Percentiles rank a stretch among this genome's conserved stretches.
These are phyloP conservation scores for Penicillium parvum DNA, from an alignment of 495 filamentous ascomycete genomes.

Conservation along the genomic window DNA sequence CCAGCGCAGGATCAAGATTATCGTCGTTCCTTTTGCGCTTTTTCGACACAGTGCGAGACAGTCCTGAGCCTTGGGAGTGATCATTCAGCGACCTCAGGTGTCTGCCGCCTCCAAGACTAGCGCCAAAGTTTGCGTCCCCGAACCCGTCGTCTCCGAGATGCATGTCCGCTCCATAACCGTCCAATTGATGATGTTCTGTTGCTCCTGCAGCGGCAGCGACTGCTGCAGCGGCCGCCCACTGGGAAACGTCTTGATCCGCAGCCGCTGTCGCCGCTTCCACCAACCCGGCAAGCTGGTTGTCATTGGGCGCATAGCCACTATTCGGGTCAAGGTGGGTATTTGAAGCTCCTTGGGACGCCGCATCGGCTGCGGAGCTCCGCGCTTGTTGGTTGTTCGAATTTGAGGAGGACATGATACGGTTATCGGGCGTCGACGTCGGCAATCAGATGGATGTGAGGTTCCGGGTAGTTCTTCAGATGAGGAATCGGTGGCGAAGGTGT, in stretches of 20 bases:
- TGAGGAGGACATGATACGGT: conserved; percentile 34
- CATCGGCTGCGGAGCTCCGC: conserved; percentile 28
- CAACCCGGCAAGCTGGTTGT: conserved; percentile 49
- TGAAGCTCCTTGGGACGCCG: conserved; percentile 22
- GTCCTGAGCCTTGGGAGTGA: conserved; percentile 74
- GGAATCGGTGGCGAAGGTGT: too few relatives aligned
- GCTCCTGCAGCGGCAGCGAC: conserved; percentile 35
- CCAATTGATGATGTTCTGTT: conserved; percentile 38
- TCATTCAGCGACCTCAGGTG: conserved; percentile 44
- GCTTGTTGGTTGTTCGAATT: conserved; percentile 31
- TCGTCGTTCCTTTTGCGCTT: conserved; percentile 45
- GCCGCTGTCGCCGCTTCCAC: conserved; percentile 52
- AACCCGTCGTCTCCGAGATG: conserved; percentile 43
- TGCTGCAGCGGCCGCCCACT: conserved; percentile 38
- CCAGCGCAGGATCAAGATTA: conserved; percentile 43
- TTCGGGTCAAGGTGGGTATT: conserved; percentile 34
- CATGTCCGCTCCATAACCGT: conserved; percentile 37
- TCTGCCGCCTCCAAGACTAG: conserved; percentile 25
- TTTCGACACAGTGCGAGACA: conserved; percentile 46
- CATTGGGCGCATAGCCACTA: conserved; percentile 37
- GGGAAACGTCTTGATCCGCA: conserved; percentile 46
- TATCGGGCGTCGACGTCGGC: too few relatives aligned
- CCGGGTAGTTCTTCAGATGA: too few relatives aligned
- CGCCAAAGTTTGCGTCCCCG: conserved; percentile 33
- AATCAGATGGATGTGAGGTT: too few relatives aligned